A percentile compares a stretch with the other conserved stretches of the same genome.
These are phyloP conservation scores for Tetrastigma voinierianum DNA, from an alignment of 164 flowering plant genomes.

Conservation along the genomic window DNA sequence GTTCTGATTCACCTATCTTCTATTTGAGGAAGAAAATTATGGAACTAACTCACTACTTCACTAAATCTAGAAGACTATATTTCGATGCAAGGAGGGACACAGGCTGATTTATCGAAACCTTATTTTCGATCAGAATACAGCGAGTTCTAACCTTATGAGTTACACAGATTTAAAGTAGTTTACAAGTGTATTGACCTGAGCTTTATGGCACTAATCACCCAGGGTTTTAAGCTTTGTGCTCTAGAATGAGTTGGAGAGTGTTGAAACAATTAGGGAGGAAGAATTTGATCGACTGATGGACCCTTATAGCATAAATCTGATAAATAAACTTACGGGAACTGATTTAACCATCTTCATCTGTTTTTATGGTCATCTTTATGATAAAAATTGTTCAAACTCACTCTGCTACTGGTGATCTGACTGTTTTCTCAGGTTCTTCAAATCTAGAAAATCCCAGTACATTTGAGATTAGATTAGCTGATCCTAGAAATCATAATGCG, in stretches of 20 bases:
- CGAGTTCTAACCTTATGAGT: constrained; percentile 25
- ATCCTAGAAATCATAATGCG: neutral
- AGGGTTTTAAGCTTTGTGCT: constrained; percentile 25
- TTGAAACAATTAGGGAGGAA: neutral
- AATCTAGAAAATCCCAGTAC: constrained; percentile 20
- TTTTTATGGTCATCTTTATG: constrained; percentile 20
- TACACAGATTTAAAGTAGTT: constrained; percentile 37
- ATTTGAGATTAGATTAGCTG: too few relatives aligned
- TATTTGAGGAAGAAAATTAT: too few relatives aligned
- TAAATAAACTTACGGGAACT: too few relatives aligned
- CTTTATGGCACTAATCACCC: constrained; percentile 37
- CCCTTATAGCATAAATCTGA: too few relatives aligned
- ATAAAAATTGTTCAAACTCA: constrained; percentile 33
- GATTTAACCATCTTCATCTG: constrained; percentile 17
- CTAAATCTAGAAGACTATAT: constrained; percentile 13
- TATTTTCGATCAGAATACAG: constrained; percentile 20
- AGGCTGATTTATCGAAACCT: constrained; percentile 21
- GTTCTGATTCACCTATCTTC: too few relatives aligned
- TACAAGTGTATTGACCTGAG: constrained; percentile 31
- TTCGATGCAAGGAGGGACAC: constrained; percentile 23
- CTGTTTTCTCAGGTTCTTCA: constrained; percentile 34
- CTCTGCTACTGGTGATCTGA: constrained; percentile 41
- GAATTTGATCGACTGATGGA: neutral
- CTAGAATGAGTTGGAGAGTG: constrained; percentile 9
- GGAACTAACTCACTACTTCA: too few relatives aligned